Evolutionary conservation across 805 yeast species (phyloP), one percentile per base, ranked within the genome.

Genomic region (Lipomyces japonicus): DNA sequence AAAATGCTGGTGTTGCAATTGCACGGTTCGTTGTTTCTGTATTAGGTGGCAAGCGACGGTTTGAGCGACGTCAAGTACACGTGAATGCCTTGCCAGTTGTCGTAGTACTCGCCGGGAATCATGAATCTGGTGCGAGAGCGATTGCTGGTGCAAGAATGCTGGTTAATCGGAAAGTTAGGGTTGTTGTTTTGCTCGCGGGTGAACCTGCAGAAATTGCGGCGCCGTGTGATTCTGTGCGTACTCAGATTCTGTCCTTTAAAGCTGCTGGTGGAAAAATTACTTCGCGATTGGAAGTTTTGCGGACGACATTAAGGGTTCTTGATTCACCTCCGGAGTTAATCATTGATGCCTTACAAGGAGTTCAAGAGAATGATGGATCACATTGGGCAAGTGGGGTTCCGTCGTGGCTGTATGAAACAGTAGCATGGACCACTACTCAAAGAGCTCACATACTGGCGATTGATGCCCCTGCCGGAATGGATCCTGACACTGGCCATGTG

Each of bases 281-380:
- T 36, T 64, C 59, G 54, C 46, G 60, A 4, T 50, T 61, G 23
- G 63, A 62, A 14, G 57, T 60, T 21, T 50, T 65, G 23, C 68
- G 67, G 19, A 62, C 68, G 7, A 71, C 59, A 18, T 61, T 68
- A 55, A 63, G 52, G 41, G 75, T 63, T 39, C 68, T 81, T 35
- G 85, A 82, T 39, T 76, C 86, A 1, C 93, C 95, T 0, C 79
- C 86, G 14, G 95, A 88, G 63, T 71, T 89, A 52, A 76, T 88
- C 7, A 63, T 89, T 18, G 97, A 89, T 65, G 93, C 89, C 1
- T 71, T 89, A 59, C 95, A 86, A 63, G 96, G 96, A 0, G 77
- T 80, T 22, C 74, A 68, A 14, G 66, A 66, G 40, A 65, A 61
- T 38, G 57, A 55, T 21, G 58, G 63, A 3, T 46, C 61, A 16